Base-by-base conservation (phyloP, 1,139 yeast genomes). In the Zhuliangozyma parablackwelliae region DNA sequence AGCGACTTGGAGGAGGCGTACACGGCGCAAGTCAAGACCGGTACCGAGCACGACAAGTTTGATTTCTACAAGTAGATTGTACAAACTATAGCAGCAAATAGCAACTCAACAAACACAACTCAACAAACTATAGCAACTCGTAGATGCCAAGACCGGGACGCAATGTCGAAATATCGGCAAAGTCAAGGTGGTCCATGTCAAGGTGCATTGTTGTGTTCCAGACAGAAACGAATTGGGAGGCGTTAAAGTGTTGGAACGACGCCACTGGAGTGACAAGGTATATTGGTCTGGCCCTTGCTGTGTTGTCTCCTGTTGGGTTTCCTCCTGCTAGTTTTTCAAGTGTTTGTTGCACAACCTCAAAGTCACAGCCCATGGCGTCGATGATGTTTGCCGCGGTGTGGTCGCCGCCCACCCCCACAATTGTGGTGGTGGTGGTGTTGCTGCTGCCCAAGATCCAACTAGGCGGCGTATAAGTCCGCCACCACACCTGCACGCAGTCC, bases 1-100 rank as follows among this genome's bases (percentile, higher is more conserved):
- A 80, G 83, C 55, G 99, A 94, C 66, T 73, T 94, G 59, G 98
- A 94, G 59, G 98, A 94, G 66, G 98, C 98, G 7, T 94, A 94
- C 65, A 85, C 95, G 42, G 71, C 96, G 36, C 97, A 92, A 72
- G 97, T 94, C 47, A 94, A 92, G 74, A 78, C 96, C 6, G 96
- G 95, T 41, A 80, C 81, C 49, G 98, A 94, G 61, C 95, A 87
- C 49, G 98, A 92, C 63, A 94, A 92, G 70, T 92, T 90, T 65
- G 98, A 92, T 44, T 94, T 94, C 76, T 94, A 94, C 68, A 92
- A 89, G 73, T 94, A 69, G 50, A 29, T 16, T 16, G 16, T 16
- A n/a, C 28, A 21, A n/a, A n/a, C n/a, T n/a, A 4, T 16, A 16
- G 16, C 16, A 16, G 4, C 16, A 16, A 16, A 16, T 16, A 4